phyloP scores from a whole-genome alignment of 2,329 filamentous ascomycete species.

The Arthrobotrys musiformis region DNA sequence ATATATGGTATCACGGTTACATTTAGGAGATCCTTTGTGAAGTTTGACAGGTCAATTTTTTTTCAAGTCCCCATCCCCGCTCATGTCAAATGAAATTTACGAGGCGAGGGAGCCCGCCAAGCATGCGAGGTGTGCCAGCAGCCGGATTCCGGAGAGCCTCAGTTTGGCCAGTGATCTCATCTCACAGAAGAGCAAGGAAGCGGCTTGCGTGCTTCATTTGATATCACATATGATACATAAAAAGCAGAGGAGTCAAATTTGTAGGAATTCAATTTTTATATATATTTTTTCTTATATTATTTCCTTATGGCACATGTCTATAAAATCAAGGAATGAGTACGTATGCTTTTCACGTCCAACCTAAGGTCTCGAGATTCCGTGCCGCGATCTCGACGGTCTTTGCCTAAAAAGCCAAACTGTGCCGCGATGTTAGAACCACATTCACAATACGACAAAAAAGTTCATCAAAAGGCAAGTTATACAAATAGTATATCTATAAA shows the following conservation, averaged over 20 bases:
- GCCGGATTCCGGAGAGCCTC: conserved; percentile 13
- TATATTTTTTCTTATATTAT: not conserved
- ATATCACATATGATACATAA: too few relatives aligned
- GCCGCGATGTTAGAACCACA: not conserved
- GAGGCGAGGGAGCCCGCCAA: conserved; percentile 15
- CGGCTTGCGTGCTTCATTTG: not conserved
- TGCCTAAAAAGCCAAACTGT: not conserved
- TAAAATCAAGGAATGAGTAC: not conserved
- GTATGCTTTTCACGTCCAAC: not conserved
- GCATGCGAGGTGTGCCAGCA: conserved; percentile 10
- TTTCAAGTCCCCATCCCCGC: not conserved
- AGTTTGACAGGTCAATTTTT: not conserved
- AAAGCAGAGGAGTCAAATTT: too few relatives aligned
- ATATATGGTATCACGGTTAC: not conserved
- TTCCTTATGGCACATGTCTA: not conserved
- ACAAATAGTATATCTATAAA: not conserved
- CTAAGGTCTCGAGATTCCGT: not conserved
- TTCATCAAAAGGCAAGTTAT: not conserved
- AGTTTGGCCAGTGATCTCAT: conserved; percentile 13
- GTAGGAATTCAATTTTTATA: too few relatives aligned
- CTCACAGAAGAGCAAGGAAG: conserved; percentile 16
- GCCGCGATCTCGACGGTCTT: too few relatives aligned
- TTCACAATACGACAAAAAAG: not conserved
- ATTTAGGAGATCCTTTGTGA: not conserved
- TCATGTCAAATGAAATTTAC: not conserved